These are phyloP conservation scores for Petasospora rhodanensis DNA, from an alignment of 1,139 yeast genomes.

Conservation along the genomic window DNA sequence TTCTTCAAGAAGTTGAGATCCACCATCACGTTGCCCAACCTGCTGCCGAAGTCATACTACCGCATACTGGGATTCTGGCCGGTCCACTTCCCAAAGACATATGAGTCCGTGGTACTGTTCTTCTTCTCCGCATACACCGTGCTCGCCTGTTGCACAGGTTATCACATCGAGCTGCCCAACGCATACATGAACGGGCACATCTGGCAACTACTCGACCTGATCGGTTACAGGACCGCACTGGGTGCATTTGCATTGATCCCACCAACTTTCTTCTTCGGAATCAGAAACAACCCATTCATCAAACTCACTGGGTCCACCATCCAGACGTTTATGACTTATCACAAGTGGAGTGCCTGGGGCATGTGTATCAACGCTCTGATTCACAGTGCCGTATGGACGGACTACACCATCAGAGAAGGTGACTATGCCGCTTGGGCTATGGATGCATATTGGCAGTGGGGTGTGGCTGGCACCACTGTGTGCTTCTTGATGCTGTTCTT, in stretches of 20 bases:
- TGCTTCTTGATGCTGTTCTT: conserved; percentile 41
- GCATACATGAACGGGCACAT: conserved; percentile 38
- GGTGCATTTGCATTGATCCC: conserved; percentile 49
- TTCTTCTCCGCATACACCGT: conserved; percentile 35
- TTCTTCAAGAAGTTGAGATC: conserved; percentile 17
- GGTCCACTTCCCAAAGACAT: conserved; percentile 45
- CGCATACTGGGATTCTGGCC: conserved; percentile 27
- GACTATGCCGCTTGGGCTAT: conserved; percentile 27
- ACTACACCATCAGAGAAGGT: conserved; percentile 30
- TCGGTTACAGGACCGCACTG: conserved; percentile 53
- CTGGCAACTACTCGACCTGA: conserved; percentile 35
- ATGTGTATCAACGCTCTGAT: conserved; percentile 35
- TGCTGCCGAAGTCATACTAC: conserved; percentile 26
- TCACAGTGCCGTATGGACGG: conserved; percentile 50
- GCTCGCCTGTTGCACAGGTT: conserved; percentile 36
- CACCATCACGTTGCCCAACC: conserved; percentile 34
- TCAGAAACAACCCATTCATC: conserved; percentile 55
- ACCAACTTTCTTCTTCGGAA: conserved; percentile 49
- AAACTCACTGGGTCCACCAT: conserved; percentile 45
- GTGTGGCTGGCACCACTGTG: conserved; percentile 44
- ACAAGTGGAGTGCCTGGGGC: conserved; percentile 39
- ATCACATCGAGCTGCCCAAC: conserved; percentile 34
- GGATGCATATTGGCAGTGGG: conserved; percentile 36
- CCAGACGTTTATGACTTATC: conserved; percentile 43
- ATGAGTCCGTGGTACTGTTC: conserved; percentile 37